Conservation (phyloP, 257 asterid species). For the Solanum chilense region DNA sequence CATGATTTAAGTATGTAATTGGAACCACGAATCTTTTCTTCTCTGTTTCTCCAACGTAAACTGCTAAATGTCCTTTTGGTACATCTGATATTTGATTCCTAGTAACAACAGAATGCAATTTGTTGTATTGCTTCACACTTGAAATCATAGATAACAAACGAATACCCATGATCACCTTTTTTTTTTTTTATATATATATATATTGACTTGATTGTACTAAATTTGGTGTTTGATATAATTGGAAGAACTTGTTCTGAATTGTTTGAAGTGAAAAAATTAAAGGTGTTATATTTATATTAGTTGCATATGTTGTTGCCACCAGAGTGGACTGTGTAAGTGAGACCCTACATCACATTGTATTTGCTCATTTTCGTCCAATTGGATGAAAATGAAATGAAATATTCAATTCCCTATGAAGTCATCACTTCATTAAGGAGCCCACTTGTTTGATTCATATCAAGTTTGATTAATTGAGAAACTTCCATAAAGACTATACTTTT, state of each 20-base stretch:
- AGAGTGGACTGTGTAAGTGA: background rate
- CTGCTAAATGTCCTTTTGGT: slow-evolving; percentile 3
- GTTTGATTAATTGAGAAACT: background rate
- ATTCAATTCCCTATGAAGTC: background rate
- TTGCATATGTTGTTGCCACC: background rate
- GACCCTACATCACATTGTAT: slow-evolving; percentile 14
- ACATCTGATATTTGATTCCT: background rate
- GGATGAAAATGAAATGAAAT: background rate
- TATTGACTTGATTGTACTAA: background rate
- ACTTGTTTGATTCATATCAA: background rate
- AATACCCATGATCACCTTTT: slow-evolving; percentile 9
- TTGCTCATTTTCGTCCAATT: background rate
- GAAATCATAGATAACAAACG: slow-evolving; percentile 10
- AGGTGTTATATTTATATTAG: background rate
- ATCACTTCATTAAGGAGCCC: background rate
- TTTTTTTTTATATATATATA: too few relatives aligned
- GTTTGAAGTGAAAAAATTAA: background rate
- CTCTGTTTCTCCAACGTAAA: slow-evolving; percentile 1
- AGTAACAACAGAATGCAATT: background rate
- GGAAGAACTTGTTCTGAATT: background rate
- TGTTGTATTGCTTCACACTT: slow-evolving; percentile 11
- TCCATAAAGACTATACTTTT: background rate
- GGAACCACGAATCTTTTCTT: slow-evolving; percentile 3
- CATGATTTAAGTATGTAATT: background rate
- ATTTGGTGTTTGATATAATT: background rate